These are phyloP conservation scores for Crithidia brevicula DNA, from an alignment of 208 protist genomes.

Conservation along the genomic window DNA sequence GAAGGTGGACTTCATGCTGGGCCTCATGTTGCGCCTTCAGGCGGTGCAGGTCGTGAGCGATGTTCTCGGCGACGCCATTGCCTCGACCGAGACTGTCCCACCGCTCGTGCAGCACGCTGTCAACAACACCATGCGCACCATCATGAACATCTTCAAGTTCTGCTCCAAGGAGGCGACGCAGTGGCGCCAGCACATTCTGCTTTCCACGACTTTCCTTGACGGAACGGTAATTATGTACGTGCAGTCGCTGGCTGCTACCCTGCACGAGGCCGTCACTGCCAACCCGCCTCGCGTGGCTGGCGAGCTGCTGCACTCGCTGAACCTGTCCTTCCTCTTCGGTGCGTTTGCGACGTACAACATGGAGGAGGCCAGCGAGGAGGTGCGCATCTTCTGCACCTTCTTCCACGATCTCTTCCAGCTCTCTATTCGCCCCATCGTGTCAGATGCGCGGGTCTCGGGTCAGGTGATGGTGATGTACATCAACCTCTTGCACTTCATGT, in stretches of 20 bases:
- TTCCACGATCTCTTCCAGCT: constrained; percentile 84
- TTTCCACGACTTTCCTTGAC: constrained; percentile 87
- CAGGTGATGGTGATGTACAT: constrained; percentile 84
- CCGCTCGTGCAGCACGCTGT: constrained; percentile 45
- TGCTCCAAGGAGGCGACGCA: constrained; percentile 63
- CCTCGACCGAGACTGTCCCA: constrained; percentile 16
- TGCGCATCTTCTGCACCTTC: constrained; percentile 81
- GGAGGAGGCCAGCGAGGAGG: constrained; percentile 53
- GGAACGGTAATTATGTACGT: constrained; percentile 72
- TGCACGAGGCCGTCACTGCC: constrained; percentile 47
- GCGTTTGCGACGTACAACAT: constrained; percentile 89
- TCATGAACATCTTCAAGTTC: constrained; percentile 94
- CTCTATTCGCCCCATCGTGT: constrained; percentile 63
- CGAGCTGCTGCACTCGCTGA: constrained; percentile 75
- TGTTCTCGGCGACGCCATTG: constrained; percentile 72
- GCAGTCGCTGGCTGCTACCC: constrained; percentile 48
- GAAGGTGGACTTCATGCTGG: constrained; percentile 89
- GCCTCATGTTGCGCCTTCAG: constrained; percentile 86
- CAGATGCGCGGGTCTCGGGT: constrained; percentile 50
- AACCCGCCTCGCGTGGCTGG: constrained; percentile 37
- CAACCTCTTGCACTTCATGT: constrained; percentile 89
- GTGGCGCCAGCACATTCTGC: constrained; percentile 92
- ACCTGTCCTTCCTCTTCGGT: constrained; percentile 78
- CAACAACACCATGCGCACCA: constrained; percentile 86
- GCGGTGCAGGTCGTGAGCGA: constrained; percentile 88